Conservation (phyloP, 768 basidiomycete species). For the Mrakia blollopis region DNA sequence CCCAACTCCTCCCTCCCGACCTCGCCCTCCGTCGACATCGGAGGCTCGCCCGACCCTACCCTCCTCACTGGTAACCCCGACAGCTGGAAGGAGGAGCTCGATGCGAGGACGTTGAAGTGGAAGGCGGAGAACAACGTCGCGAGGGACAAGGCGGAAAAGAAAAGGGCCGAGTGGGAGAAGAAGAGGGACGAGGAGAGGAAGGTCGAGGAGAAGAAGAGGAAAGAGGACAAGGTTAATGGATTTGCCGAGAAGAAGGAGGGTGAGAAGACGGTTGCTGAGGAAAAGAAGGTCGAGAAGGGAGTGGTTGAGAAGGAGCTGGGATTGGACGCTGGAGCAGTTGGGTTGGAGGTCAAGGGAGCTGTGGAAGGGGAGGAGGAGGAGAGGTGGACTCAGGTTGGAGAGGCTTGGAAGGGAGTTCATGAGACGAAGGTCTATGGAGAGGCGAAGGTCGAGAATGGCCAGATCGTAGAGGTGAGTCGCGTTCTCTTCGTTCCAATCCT, state of each 20-base stretch:
- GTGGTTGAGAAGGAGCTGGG: conserved; percentile 22
- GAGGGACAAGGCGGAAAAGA: conserved; percentile 24
- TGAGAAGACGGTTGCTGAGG: background rate
- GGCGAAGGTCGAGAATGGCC: background rate
- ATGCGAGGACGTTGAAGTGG: conserved; percentile 15
- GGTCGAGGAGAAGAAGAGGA: conserved; percentile 13
- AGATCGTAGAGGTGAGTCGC: conserved; percentile 13
- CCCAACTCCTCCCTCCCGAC: background rate
- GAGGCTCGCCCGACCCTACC: conserved; percentile 12
- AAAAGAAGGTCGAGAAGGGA: background rate
- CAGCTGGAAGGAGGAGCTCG: conserved; percentile 23
- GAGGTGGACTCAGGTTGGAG: conserved; percentile 16
- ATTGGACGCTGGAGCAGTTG: background rate
- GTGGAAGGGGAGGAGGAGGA: conserved; percentile 25
- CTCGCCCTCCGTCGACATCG: background rate
- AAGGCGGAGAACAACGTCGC: conserved; percentile 28
- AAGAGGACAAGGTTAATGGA: background rate
- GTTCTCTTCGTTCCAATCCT: background rate
- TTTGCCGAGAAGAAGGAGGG: background rate
- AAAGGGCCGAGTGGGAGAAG: conserved; percentile 21
- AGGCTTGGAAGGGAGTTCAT: conserved; percentile 24
- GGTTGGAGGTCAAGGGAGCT: background rate
- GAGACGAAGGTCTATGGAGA: conserved; percentile 12
- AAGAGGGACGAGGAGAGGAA: conserved; percentile 26
- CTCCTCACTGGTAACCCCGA: background rate